Evolutionary conservation across 1,284 basidiomycete genomes (phyloP), one percentile per base, ranked within the genome.

Genomic region (Irpex rosettiformis): DNA sequence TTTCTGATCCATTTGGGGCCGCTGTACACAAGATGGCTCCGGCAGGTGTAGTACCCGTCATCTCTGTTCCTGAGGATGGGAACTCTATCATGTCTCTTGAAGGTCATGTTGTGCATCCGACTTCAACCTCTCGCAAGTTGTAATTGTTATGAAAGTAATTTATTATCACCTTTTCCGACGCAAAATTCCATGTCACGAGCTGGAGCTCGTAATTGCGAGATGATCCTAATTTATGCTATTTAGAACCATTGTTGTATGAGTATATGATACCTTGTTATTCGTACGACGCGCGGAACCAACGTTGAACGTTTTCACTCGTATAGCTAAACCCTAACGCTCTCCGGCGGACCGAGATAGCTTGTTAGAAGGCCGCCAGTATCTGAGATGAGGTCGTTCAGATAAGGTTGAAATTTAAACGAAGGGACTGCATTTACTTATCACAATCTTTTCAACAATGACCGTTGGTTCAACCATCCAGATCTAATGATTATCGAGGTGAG

Each of bases 281-380:
- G 22, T 13, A 8, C 18, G 22, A 24, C 7, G 48, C 22, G 11
- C 48, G 10, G 24, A 18, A 7, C 43, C 43, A 18, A 7, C 18
- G 11, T 47, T 37, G 33, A 18, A 22, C 6, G 6, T 33, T 54
- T 37, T 54, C n/a, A n/a, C n/a, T n/a, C n/a, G n/a, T n/a, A n/a
- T n/a, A n/a, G n/a, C n/a, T n/a, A 68, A 55, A 67, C 61, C 29
- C 56, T 61, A 28, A 82, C 68, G 64, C 82, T 85, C 69, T 86
- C 84, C 1, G 84, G 84, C 27, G 84, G 84, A 6, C 83, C 84
- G 24, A 87, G 73, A 66, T 85, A 86, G 59, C 83, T 85, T 4
- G 78, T 68, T 54, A 72, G 65, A 7, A 86, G 73, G 10, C 80
- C 81, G 37, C 84, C 84, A 43, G 79, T 79, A 68, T 87, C 83